phyloP scores from a whole-genome alignment of 2,329 filamentous ascomycete species.

The Tricladium varicosporioides region DNA sequence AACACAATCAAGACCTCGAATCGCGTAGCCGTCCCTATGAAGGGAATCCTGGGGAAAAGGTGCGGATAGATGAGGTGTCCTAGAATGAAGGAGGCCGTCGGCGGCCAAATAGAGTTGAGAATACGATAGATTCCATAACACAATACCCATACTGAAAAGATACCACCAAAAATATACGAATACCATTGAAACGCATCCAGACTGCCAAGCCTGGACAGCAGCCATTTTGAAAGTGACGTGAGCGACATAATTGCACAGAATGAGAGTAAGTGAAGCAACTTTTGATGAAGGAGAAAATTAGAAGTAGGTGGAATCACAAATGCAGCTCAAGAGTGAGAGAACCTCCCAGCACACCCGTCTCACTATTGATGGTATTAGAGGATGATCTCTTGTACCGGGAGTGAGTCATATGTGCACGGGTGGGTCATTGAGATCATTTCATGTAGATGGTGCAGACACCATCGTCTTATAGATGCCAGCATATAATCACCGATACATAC shows the following conservation, averaged over 20 bases:
- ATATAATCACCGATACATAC: neutral
- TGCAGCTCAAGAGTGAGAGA: neutral
- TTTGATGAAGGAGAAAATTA: neutral
- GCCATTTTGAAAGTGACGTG: slow-evolving; percentile 3
- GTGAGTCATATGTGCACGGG: neutral
- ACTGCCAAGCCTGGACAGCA: slow-evolving; percentile 5
- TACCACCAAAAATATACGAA: slow-evolving; percentile 9
- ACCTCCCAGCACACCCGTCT: neutral
- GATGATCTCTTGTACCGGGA: neutral
- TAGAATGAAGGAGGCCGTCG: slow-evolving; percentile 10
- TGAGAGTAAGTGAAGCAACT: neutral
- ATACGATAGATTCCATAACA: slow-evolving; percentile 6
- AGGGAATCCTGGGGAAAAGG: slow-evolving; percentile 10
- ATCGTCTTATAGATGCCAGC: neutral
- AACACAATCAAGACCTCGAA: slow-evolving; percentile 4
- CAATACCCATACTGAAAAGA: slow-evolving; percentile 14
- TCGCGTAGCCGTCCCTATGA: slow-evolving; percentile 10
- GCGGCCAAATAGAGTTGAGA: slow-evolving; percentile 3
- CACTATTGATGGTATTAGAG: neutral
- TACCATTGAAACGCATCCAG: slow-evolving; percentile 13
- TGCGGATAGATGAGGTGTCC: slow-evolving; percentile 12
- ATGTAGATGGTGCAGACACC: neutral
- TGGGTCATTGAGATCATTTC: neutral
- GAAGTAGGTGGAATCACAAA: neutral
- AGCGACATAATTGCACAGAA: slow-evolving; percentile 6